Conservation (phyloP, 139 green algal species). For the Chlorella vulgaris region DNA sequence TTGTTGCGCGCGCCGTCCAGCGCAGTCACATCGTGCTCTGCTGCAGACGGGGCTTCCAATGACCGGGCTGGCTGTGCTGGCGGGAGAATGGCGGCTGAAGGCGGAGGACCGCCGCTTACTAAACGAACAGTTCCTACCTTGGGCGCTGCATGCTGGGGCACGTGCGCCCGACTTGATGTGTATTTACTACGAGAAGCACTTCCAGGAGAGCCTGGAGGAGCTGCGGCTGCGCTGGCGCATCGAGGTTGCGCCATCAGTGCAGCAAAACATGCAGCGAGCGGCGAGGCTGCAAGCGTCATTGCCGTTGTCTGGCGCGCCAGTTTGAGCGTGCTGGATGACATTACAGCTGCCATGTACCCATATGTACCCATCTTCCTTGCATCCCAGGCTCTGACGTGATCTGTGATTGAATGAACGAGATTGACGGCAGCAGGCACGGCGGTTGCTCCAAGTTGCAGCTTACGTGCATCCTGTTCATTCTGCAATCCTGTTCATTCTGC, state of each 20-base stretch:
- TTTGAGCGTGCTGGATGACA: too few species aligned
- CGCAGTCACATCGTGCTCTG: background rate
- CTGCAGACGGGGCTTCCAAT: constrained; percentile 95
- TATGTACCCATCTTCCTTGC: too few species aligned
- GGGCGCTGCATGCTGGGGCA: constrained; percentile 82
- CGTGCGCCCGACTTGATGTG: constrained; percentile 83
- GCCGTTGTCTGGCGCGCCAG: too few species aligned
- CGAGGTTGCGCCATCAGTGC: constrained; percentile 58
- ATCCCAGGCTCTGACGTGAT: too few species aligned
- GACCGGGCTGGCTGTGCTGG: constrained; percentile 83
- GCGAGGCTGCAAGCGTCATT: background rate
- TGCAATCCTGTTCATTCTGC: too few species aligned
- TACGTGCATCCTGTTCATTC: too few species aligned
- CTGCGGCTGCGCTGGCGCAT: constrained; percentile 72
- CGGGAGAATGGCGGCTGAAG: constrained; percentile 72
- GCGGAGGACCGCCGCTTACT: constrained; percentile 63
- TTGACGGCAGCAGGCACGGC: background rate
- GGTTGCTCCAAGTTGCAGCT: too few species aligned
- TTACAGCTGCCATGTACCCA: too few species aligned
- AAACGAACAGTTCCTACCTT: constrained; percentile 71
- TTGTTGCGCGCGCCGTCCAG: too few species aligned
- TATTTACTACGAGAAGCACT: constrained; percentile 87
- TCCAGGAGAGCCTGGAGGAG: constrained; percentile 66
- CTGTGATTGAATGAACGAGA: too few species aligned
- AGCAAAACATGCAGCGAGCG: constrained; percentile 25